A percentile compares a stretch with the other conserved stretches of the same genome.
These are phyloP conservation scores for Aspergillus sp. DNA, from an alignment of 2,329 filamentous ascomycete genomes.

Conservation along the genomic window DNA sequence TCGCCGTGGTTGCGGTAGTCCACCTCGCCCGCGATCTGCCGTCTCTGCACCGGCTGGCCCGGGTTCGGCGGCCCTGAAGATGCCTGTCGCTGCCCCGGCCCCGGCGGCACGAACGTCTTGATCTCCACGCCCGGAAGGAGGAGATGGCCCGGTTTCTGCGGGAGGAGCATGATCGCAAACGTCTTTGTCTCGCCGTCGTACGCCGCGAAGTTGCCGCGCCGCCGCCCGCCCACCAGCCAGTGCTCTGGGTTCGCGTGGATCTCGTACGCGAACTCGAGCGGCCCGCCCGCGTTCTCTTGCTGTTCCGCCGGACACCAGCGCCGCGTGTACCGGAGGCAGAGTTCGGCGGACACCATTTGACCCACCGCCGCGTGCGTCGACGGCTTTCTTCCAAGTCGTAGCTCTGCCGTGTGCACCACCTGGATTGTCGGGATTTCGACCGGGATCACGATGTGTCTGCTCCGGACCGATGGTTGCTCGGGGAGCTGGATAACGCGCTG, in stretches of 20 bases:
- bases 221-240: slow-evolving; percentile 77
- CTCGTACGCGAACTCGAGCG: slow-evolving; percentile 74
- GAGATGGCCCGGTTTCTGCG: slow-evolving; percentile 67
- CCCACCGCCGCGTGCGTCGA: slow-evolving; percentile 36
- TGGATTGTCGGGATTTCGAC: slow-evolving; percentile 80
- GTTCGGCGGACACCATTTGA: slow-evolving; percentile 38
- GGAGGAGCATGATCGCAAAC: slow-evolving; percentile 68
- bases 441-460: slow-evolving; percentile 67
- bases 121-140: slow-evolving; percentile 73
- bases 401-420: slow-evolving; percentile 64
- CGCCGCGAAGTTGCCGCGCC: slow-evolving; percentile 63
- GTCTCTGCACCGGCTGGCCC: slow-evolving; percentile 15
- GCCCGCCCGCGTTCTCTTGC: slow-evolving; percentile 29
- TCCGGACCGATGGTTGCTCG: slow-evolving; percentile 28
- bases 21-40: slow-evolving; percentile 57
- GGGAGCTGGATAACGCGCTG: slow-evolving; percentile 25
- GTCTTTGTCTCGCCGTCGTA: slow-evolving; percentile 37
- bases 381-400: slow-evolving; percentile 21
- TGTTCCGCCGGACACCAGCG: slow-evolving; percentile 38
- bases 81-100: slow-evolving; percentile 20
- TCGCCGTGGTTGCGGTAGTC: slow-evolving; percentile 72
- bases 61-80: slow-evolving; percentile 9
- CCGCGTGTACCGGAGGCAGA: slow-evolving; percentile 46
- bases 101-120: slow-evolving; percentile 51
- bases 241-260: slow-evolving; percentile 62